These are phyloP conservation scores for Oryza nivara DNA, from an alignment of 176 grass and related monocot species.

Conservation along the genomic window DNA sequence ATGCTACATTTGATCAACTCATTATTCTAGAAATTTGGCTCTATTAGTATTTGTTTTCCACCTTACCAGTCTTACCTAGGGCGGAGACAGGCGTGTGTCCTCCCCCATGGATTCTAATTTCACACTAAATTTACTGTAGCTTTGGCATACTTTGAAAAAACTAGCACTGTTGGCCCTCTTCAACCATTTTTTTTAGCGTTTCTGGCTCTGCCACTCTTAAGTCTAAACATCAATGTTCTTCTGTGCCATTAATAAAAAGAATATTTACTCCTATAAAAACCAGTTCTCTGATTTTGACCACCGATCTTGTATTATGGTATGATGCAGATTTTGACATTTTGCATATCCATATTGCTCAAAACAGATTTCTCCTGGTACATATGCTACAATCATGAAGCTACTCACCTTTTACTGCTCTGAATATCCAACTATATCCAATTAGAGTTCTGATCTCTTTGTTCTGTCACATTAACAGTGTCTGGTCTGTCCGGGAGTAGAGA, in stretches of 20 bases:
- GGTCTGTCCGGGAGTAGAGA: constrained; percentile 91
- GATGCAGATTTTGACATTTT: background rate
- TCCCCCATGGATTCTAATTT: too few relatives aligned
- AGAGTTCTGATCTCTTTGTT: constrained; percentile 38
- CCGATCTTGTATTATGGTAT: background rate
- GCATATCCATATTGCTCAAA: background rate
- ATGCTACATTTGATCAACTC: background rate
- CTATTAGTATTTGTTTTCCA: background rate
- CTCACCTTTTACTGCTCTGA: constrained; percentile 7
- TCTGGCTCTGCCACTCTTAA: background rate
- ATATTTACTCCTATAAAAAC: background rate
- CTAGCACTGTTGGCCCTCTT: too few relatives aligned
- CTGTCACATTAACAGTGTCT: constrained; percentile 62
- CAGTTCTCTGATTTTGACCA: background rate
- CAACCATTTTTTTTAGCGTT: too few relatives aligned
- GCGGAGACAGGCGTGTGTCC: too few relatives aligned
- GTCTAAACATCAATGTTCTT: background rate
- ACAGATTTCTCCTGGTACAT: background rate
- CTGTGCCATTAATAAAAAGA: background rate
- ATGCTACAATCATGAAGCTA: background rate
- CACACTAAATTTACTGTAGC: too few relatives aligned
- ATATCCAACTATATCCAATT: background rate
- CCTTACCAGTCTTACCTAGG: background rate
- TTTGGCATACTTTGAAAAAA: too few relatives aligned
- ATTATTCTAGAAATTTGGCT: background rate